These are phyloP conservation scores for Coriaria nepalensis DNA, from an alignment of 306 rosid genomes.

Conservation along the genomic window DNA sequence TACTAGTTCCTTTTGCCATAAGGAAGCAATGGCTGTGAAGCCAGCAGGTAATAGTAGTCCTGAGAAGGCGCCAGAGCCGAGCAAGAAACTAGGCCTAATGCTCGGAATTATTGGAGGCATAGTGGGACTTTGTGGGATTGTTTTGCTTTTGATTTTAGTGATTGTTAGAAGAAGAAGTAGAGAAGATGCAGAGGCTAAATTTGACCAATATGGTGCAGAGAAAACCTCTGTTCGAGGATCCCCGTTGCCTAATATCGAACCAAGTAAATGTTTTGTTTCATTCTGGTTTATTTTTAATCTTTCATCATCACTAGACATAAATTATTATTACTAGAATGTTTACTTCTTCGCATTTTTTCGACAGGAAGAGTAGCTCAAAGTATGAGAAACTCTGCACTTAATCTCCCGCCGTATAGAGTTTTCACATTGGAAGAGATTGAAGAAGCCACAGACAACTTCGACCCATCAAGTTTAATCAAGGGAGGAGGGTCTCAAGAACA, in stretches of 20 bases:
- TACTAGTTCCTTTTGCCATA: conserved; percentile 34
- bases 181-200: conserved; percentile 11
- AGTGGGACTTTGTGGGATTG: conserved; percentile 27
- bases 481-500: conserved; percentile 50
- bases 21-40: conserved; percentile 47
- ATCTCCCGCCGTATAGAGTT: conserved; percentile 42
- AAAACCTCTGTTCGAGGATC: conserved; percentile 20
- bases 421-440: conserved; percentile 76
- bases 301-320: neutral
- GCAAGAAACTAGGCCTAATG: conserved; percentile 25
- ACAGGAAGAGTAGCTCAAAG: conserved; percentile 45
- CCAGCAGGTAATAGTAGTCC: conserved; percentile 20
- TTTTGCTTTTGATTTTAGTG: conserved; percentile 30
- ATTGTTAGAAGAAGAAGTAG: conserved; percentile 26
- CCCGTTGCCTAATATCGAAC: conserved; percentile 24
- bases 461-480: conserved; percentile 32
- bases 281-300: neutral
- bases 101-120: conserved; percentile 46
- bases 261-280: conserved; percentile 36
- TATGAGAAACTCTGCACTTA: conserved; percentile 33
- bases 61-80: conserved; percentile 20
- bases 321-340: neutral
- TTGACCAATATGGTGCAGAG: conserved; percentile 25
- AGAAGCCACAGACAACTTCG: conserved; percentile 63
- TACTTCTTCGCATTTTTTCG: neutral